phyloP scores from a whole-genome alignment of 177 flowering plant genomes.

The Tripterygium wilfordii region DNA sequence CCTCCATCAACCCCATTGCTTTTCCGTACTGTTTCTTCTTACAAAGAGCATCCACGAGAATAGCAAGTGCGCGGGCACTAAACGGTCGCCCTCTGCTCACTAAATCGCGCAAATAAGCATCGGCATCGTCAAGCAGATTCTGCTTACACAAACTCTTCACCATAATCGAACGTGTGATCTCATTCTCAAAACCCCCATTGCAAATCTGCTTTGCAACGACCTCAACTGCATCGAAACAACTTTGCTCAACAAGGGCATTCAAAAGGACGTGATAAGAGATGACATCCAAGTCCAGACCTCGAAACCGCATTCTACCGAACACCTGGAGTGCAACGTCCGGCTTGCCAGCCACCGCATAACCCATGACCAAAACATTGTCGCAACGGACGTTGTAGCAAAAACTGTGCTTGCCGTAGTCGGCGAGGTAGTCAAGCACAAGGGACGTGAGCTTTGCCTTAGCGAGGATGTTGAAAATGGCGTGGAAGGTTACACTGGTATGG shows the following conservation, averaged over 20 bases:
- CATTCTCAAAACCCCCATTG: slow-evolving; percentile 40
- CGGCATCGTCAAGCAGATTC: slow-evolving; percentile 37
- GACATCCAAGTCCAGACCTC: slow-evolving; percentile 58
- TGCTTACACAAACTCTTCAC: slow-evolving; percentile 59
- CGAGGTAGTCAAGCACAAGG: slow-evolving; percentile 54
- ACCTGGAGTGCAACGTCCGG: slow-evolving; percentile 57
- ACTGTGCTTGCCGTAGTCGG: slow-evolving; percentile 13
- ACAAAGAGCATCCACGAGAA: slow-evolving; percentile 59
- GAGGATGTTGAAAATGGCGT: slow-evolving; percentile 64
- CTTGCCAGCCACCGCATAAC: slow-evolving; percentile 71
- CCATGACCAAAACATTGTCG: slow-evolving; percentile 59
- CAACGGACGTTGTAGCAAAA: slow-evolving; percentile 27
- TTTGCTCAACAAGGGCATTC: slow-evolving; percentile 66
- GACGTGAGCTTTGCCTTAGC: slow-evolving; percentile 36
- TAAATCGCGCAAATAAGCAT: slow-evolving; percentile 29
- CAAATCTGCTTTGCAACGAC: slow-evolving; percentile 45
- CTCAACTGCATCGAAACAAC: slow-evolving; percentile 40
- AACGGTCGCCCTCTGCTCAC: slow-evolving; percentile 16
- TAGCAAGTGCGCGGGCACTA: slow-evolving; percentile 13
- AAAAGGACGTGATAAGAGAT: slow-evolving; percentile 66
- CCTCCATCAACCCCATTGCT: slow-evolving; percentile 47
- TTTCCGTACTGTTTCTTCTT: slow-evolving; percentile 26
- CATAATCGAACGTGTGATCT: slow-evolving; percentile 38
- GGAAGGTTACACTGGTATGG: slow-evolving; percentile 62
- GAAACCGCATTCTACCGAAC: slow-evolving; percentile 75